Evolutionary conservation across 2,329 filamentous ascomycete species (phyloP), one percentile per base, ranked within the genome.

Genomic region (Paracorniculantispora psalliotae): DNA sequence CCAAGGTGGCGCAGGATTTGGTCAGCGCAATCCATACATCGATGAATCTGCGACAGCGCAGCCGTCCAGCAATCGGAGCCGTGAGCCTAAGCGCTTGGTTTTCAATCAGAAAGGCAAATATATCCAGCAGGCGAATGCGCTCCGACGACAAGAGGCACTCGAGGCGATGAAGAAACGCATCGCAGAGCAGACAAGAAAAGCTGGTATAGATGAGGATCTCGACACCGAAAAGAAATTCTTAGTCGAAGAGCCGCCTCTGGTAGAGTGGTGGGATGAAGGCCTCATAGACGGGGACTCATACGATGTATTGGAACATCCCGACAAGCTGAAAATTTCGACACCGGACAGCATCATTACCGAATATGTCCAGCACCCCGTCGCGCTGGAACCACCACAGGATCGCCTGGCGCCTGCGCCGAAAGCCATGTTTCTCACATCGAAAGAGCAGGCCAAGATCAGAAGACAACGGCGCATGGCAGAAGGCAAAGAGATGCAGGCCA

Each of bases 31-130:
- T 65, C 92, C 92, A 0, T 97, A 96, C 71, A 92, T 89, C 64
- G 91, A 96, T 67, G 80, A 88, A 8, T 87, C 77, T 63, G 73
- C 86, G 13, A 81, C 83, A n/a, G 76, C 81, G 4, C 85, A 88
- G 79, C 80, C 64, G 76, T 78, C 57, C 68, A 63, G 79, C 72
- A 67, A 70, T 33, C 90, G 88, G 66, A 79, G 82, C 39, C 83
- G 92, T 53, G 81, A 89, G 63, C 83, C 91, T 12, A 86, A 90
- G 61, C 86, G 90, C 63, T 80, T 99, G 19, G 77, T 91, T 13
- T 97, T 99, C 79, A 96, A 97, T 67, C 87, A 92, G 66, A 96
- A 96, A 72, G 94, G 94, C 56, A 97, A 97, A 81, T 97, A 96
- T 69, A 96, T 97, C 61, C 88, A 92, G 63, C 93, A 97, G 74